phyloP scores from a whole-genome alignment of 1,139 yeast species.

The Geotrichum siamense region DNA sequence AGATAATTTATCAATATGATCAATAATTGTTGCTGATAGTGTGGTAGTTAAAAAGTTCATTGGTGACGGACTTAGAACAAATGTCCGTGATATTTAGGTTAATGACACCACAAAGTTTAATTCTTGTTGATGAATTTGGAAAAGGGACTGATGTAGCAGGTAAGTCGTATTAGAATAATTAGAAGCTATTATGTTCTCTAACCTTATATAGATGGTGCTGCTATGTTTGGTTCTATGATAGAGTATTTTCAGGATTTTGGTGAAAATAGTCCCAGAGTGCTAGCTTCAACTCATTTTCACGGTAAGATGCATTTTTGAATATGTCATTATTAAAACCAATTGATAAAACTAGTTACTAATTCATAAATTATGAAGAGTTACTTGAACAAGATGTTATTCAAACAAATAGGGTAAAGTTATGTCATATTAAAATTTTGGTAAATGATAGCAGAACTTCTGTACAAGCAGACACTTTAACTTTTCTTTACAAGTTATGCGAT shows the following conservation, averaged over 20 bases:
- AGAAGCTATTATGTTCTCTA: background rate
- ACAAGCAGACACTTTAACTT: conserved; percentile 16
- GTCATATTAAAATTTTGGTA: conserved; percentile 23
- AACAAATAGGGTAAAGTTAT: conserved; percentile 11
- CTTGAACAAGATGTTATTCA: conserved; percentile 14
- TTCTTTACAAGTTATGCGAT: conserved; percentile 20
- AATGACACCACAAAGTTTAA: conserved; percentile 36
- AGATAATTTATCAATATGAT: background rate
- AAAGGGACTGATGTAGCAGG: conserved; percentile 41
- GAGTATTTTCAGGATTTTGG: conserved; percentile 24
- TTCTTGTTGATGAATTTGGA: conserved; percentile 47
- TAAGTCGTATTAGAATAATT: no score
- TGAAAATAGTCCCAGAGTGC: conserved; percentile 30
- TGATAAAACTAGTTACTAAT: background rate
- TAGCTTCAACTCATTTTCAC: conserved; percentile 43
- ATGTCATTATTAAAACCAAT: conserved; percentile 11
- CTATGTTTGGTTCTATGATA: conserved; percentile 39
- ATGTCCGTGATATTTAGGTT: conserved; percentile 39
- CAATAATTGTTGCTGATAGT: no score
- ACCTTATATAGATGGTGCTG: conserved; percentile 44
- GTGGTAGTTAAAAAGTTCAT: conserved; percentile 38
- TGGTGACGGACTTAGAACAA: conserved; percentile 42
- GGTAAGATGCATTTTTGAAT: conserved; percentile 21
- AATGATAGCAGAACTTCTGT: conserved; percentile 12
- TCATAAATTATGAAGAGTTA: conserved; percentile 10